Evolutionary conservation across 2,329 filamentous ascomycete species (phyloP).

Genomic region (Zarea fungicola): DNA sequence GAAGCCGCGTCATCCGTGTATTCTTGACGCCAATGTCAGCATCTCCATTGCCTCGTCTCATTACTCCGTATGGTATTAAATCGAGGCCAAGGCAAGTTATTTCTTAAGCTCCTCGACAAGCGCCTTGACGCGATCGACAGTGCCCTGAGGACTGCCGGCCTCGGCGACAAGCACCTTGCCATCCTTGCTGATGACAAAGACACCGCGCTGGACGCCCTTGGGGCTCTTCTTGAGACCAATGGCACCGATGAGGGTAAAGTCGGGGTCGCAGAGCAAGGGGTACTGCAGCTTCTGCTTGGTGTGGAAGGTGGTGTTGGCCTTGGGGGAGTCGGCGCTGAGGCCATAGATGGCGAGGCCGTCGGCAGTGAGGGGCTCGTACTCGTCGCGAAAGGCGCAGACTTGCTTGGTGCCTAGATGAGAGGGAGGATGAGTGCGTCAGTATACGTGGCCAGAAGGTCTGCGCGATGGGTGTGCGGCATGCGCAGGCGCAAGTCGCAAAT

Average conservation of each 20-base stretch:
- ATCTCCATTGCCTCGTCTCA: background rate
- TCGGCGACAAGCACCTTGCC: constrained; percentile 75
- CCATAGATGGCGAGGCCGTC: constrained; percentile 85
- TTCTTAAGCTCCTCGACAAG: constrained; percentile 49
- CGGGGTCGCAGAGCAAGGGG: constrained; percentile 77
- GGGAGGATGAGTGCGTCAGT: background rate
- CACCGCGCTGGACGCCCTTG: constrained; percentile 76
- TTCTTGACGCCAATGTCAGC: background rate
- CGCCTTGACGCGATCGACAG: constrained; percentile 69
- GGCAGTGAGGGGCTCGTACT: constrained; percentile 67
- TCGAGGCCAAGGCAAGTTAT: background rate
- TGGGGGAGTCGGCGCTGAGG: constrained; percentile 79
- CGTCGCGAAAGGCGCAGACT: constrained; percentile 88
- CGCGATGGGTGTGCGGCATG: background rate
- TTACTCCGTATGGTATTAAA: background rate
- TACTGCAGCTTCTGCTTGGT: constrained; percentile 88
- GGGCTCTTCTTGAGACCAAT: constrained; percentile 86
- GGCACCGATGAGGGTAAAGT: constrained; percentile 68
- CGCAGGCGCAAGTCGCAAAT: too few relatives aligned
- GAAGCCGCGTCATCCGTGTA: background rate
- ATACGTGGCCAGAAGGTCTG: background rate
- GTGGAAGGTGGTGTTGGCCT: constrained; percentile 89
- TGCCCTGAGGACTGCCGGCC: constrained; percentile 70
- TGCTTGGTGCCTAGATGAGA: constrained; percentile 74
- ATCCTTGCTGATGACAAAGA: constrained; percentile 78